These are phyloP conservation scores for Stephania yunnanensis DNA, from an alignment of 164 flowering plant species.

Conservation along the genomic window DNA sequence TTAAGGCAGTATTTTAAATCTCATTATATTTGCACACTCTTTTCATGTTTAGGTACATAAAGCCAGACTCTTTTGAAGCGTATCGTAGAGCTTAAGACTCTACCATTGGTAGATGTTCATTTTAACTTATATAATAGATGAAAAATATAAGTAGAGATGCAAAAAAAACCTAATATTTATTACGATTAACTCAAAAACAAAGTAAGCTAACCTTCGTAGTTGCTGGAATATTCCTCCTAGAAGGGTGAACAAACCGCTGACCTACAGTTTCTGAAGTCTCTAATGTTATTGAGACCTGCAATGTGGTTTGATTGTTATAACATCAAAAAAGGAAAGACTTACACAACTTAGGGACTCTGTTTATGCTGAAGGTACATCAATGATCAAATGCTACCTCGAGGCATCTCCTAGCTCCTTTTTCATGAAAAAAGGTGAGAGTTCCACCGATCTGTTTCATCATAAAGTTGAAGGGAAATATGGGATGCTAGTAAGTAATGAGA, in stretches of 20 bases:
- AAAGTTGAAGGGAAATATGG: constrained; percentile 3
- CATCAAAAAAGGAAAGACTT: constrained; percentile 7
- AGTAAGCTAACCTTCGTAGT: constrained; percentile 68
- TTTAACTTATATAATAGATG: too few relatives aligned
- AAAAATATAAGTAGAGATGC: too few relatives aligned
- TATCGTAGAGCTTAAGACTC: too few relatives aligned
- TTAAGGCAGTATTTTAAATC: too few relatives aligned
- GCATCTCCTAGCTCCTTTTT: constrained; percentile 84
- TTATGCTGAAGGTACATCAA: constrained; percentile 2
- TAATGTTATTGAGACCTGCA: constrained; percentile 75
- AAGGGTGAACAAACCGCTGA: constrained; percentile 73
- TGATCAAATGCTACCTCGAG: constrained; percentile 60
- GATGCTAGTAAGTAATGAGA: background rate
- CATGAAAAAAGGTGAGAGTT: constrained; percentile 90
- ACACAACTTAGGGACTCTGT: constrained; percentile 1
- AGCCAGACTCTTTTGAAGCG: too few relatives aligned
- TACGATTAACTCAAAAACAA: background rate
- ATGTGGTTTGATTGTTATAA: constrained; percentile 8
- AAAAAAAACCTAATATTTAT: background rate
- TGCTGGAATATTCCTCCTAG: constrained; percentile 76
- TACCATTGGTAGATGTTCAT: too few relatives aligned
- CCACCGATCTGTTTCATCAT: constrained; percentile 75
- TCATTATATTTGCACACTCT: too few relatives aligned
- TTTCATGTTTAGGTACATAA: too few relatives aligned
- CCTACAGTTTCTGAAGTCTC: constrained; percentile 78